phyloP scores from a whole-genome alignment of 352 stramenopile genomes.

The Phytophthora europaea region DNA sequence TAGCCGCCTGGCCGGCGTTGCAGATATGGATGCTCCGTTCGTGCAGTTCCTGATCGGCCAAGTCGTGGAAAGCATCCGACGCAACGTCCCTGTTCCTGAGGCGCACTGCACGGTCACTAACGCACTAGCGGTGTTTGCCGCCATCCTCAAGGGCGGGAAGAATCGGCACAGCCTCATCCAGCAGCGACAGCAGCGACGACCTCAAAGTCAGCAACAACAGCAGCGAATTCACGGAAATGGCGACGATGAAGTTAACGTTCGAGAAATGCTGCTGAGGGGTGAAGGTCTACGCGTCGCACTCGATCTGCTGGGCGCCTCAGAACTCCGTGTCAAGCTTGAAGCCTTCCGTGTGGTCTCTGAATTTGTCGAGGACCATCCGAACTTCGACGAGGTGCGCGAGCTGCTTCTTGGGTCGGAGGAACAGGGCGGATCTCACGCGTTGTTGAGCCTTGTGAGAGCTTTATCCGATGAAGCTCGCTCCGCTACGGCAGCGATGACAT shows the following conservation, averaged over 20 bases:
- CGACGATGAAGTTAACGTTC: conserved; percentile 17
- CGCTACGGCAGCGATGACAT: conserved; percentile 13
- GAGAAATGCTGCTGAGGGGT: conserved; percentile 45
- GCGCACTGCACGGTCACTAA: conserved; percentile 52
- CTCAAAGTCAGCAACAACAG: conserved; percentile 30
- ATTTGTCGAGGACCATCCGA: conserved; percentile 58
- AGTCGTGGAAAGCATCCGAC: conserved; percentile 48
- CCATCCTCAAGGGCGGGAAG: conserved; percentile 46
- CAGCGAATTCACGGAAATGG: conserved; percentile 2
- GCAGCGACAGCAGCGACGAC: conserved; percentile 24
- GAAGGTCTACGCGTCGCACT: conserved; percentile 54
- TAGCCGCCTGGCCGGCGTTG: conserved; percentile 33
- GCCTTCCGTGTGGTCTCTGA: conserved; percentile 51
- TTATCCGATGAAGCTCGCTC: conserved; percentile 59
- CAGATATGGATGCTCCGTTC: conserved; percentile 22
- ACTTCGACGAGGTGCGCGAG: conserved; percentile 34
- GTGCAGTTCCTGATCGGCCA: conserved; percentile 26
- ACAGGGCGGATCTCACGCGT: conserved; percentile 37
- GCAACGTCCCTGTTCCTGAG: conserved; percentile 40
- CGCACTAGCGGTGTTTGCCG: conserved; percentile 57
- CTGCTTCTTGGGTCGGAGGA: conserved; percentile 40
- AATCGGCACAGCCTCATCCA: conserved; percentile 35
- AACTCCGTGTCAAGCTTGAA: conserved; percentile 56
- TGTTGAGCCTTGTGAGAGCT: conserved; percentile 61
- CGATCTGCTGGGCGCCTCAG: conserved; percentile 49